These are phyloP conservation scores for Neolentinus lepideus DNA, from an alignment of 1,284 basidiomycete species.

Conservation along the genomic window DNA sequence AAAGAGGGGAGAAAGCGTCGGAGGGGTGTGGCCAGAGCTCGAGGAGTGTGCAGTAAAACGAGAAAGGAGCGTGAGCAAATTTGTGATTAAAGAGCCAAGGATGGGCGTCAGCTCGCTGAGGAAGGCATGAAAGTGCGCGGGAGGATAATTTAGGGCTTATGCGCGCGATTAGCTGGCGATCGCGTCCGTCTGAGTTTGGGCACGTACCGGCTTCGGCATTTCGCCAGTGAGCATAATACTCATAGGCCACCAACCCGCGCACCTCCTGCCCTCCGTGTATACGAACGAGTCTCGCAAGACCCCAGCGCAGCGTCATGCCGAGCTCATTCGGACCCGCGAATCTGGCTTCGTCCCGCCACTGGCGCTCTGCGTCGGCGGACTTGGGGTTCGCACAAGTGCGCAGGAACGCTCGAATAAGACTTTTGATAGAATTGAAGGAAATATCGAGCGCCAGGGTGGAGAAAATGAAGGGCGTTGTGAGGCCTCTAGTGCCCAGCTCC, in stretches of 20 bases:
- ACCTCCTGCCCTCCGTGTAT: conserved; percentile 58
- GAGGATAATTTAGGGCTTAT: conserved; percentile 57
- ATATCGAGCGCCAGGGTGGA: conserved; percentile 82
- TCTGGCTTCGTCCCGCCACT: conserved; percentile 71
- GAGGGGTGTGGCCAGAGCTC: conserved; percentile 77
- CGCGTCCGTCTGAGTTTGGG: conserved; percentile 10
- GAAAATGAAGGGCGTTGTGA: conserved; percentile 87
- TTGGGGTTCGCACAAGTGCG: conserved; percentile 35
- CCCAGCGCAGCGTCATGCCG: conserved; percentile 84
- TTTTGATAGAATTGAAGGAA: conserved; percentile 59
- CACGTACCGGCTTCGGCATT: conserved; percentile 68
- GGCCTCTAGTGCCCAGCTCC: conserved; percentile 68
- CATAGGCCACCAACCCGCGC: conserved; percentile 72
- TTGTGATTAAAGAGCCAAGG: conserved; percentile 54
- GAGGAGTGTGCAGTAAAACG: conserved; percentile 77
- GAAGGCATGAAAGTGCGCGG: conserved; percentile 61
- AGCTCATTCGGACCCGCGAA: conserved; percentile 83
- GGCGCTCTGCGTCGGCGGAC: conserved; percentile 36
- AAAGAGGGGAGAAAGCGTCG: conserved; percentile 82
- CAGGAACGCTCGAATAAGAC: conserved; percentile 73
- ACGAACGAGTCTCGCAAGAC: conserved; percentile 65
- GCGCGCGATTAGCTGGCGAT: conserved; percentile 4
- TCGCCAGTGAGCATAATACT: conserved; percentile 71
- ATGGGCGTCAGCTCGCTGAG: conserved; percentile 44
- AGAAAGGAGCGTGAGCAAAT: conserved; percentile 68